Base-by-base conservation (phyloP, 1,284 basidiomycete genomes). In the Fomitopsis pinicola region DNA sequence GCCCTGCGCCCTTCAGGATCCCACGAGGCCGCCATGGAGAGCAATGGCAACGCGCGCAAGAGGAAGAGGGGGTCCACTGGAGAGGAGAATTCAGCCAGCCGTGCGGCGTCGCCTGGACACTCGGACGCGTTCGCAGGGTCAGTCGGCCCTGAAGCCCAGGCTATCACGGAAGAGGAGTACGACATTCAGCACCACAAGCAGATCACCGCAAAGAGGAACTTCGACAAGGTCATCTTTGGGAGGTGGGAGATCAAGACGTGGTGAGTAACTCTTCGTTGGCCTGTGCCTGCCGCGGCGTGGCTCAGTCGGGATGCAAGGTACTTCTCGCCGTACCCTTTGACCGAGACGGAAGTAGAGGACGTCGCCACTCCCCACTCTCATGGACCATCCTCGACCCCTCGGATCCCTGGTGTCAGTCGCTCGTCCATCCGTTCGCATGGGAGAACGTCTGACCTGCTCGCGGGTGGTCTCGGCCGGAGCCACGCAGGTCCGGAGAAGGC, bases 261-360 rank as follows among this genome's bases (percentile, higher is more conserved):
- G 91, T 90, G 66, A 65, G 85, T 79, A 46, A 55, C 42, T 12
- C 44, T 50, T 8, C 30, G 44, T 61, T n/a, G 28, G 50, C 26
- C 38, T 36, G 45, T 56, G 52, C 26, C 36, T n/a, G 40, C 28
- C 28, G 38, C 55, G 22, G 63, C 42, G 40, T 54, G 42, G 55
- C 58, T 59, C 56, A 53, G 55, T 48, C 55, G 53, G 19, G 60
- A 59, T 33, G 12, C 65, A 36, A 93, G 91, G 91, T 94, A 95
- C 76, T 94, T 89, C 73, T 95, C 93, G 2, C 93, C 93, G 1
- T 95, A 95, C 71, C 93, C 93, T 15, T 74, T 91, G 36, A 81
- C 80, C 10, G 87, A 91, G 65, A 76, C 79, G 14, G 89, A 91
- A 64, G 69, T 77, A 60, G 82, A 87, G 55, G 85, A 88, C 55